phyloP scores from a whole-genome alignment of 441 rosid species.

The Bocquillonia castaneifolia region DNA sequence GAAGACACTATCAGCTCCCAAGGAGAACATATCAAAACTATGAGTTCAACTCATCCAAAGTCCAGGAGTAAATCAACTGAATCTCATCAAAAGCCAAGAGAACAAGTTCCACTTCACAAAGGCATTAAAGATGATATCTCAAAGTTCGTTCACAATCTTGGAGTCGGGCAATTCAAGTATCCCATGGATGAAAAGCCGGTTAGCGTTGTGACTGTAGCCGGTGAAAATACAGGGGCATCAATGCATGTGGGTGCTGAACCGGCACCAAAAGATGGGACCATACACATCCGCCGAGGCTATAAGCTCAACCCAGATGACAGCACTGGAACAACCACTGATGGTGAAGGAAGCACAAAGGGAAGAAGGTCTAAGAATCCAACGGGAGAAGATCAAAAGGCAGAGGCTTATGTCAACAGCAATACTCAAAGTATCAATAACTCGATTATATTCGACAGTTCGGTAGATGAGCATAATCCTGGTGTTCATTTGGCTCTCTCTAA shows the following conservation, averaged over 20 bases:
- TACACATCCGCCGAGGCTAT: slow-evolving; percentile 62
- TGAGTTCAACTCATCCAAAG: slow-evolving; percentile 32
- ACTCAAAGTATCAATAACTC: slow-evolving; percentile 70
- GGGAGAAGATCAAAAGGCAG: slow-evolving; percentile 32
- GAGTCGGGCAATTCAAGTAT: slow-evolving; percentile 35
- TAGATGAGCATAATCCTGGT: slow-evolving; percentile 63
- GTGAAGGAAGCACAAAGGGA: slow-evolving; percentile 35
- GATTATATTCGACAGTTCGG: slow-evolving; percentile 47
- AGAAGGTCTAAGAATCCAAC: slow-evolving; percentile 24
- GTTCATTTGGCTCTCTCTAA: slow-evolving; percentile 43
- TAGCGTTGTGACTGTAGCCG: slow-evolving; percentile 56
- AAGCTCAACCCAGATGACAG: slow-evolving; percentile 56
- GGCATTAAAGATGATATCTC: slow-evolving; percentile 59
- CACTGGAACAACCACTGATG: slow-evolving; percentile 51
- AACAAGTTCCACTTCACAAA: slow-evolving; percentile 39
- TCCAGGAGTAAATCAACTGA: slow-evolving; percentile 21
- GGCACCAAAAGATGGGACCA: slow-evolving; percentile 39
- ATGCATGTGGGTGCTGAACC: slow-evolving; percentile 53
- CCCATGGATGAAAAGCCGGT: slow-evolving; percentile 38
- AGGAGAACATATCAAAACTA: slow-evolving; percentile 33
- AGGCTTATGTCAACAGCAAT: slow-evolving; percentile 60
- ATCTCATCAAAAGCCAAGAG: slow-evolving; percentile 34
- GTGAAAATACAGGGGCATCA: slow-evolving; percentile 82
- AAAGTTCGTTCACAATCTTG: slow-evolving; percentile 53
- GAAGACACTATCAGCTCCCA: slow-evolving; percentile 24